These are phyloP conservation scores for Umbelopsis vinacea DNA, from an alignment of 192 early-diverging fungal species.

Conservation along the genomic window DNA sequence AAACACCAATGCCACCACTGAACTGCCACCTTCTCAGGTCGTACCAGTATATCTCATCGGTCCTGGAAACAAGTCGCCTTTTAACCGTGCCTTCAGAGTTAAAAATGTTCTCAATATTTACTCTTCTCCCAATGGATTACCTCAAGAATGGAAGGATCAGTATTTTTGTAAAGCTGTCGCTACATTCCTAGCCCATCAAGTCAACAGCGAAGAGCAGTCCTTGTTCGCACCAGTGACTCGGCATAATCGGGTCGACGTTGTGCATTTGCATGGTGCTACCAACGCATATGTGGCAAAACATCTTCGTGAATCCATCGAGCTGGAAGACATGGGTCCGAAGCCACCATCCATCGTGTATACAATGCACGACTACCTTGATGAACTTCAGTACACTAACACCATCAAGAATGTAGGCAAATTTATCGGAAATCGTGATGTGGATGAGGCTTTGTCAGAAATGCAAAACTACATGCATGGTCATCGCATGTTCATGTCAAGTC, in stretches of 20 bases:
- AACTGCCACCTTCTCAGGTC: constrained; percentile 1
- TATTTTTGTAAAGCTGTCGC: constrained; percentile 61
- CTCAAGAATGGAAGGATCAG: constrained; percentile 61
- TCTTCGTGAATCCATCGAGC: constrained; percentile 35
- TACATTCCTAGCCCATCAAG: constrained; percentile 47
- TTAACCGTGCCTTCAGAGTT: constrained; percentile 48
- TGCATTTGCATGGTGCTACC: constrained; percentile 61
- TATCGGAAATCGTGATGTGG: constrained; percentile 38
- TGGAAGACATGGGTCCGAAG: constrained; percentile 38
- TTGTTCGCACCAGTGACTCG: constrained; percentile 44
- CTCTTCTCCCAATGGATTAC: constrained; percentile 49
- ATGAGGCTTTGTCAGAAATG: constrained; percentile 39
- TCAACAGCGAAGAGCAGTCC: constrained; percentile 48
- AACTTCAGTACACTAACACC: constrained; percentile 57
- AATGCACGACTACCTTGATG: constrained; percentile 63
- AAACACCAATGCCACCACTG: not conserved
- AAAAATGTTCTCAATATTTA: constrained; percentile 49
- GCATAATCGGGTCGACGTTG: constrained; percentile 47
- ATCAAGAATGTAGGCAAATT: constrained; percentile 54
- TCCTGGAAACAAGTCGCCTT: constrained; percentile 46
- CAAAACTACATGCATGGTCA: constrained; percentile 50
- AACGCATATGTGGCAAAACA: constrained; percentile 56
- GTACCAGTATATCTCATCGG: constrained; percentile 58
- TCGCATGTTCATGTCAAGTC: constrained; percentile 52
- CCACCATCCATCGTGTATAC: constrained; percentile 59